Evolutionary conservation across 2,329 filamentous ascomycete genomes (phyloP).

Genomic region (Monosporascus sp.): DNA sequence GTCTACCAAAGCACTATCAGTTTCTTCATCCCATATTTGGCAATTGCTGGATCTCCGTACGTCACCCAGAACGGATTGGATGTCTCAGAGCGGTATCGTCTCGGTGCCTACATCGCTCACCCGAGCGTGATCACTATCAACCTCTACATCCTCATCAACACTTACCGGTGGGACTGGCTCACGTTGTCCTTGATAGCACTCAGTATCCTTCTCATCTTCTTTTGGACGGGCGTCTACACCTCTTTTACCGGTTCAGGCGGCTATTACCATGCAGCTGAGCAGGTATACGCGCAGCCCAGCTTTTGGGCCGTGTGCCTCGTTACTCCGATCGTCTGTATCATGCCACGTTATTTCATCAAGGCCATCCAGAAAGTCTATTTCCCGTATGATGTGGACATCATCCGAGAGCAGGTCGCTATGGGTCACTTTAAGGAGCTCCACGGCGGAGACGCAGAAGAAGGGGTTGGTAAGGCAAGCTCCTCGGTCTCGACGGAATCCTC

Average conservation of each 20-base stretch:
- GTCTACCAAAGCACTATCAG: constrained; percentile 90
- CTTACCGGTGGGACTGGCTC: constrained; percentile 97
- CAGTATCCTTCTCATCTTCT: constrained; percentile 83
- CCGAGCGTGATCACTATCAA: constrained; percentile 87
- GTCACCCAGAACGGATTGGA: constrained; percentile 68
- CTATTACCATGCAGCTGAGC: constrained; percentile 71
- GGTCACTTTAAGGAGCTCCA: constrained; percentile 74
- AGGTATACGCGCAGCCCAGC: constrained; percentile 74
- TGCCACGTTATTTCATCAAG: constrained; percentile 85
- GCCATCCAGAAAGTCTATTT: constrained; percentile 88
- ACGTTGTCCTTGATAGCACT: constrained; percentile 76
- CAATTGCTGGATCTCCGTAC: constrained; percentile 66
- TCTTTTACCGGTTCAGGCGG: constrained; percentile 41
- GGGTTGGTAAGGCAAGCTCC: constrained; percentile 31
- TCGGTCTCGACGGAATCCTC: constrained; percentile 38
- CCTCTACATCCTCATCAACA: constrained; percentile 90
- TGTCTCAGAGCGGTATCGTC: constrained; percentile 72
- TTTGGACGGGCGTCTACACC: constrained; percentile 90
- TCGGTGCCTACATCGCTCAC: constrained; percentile 83
- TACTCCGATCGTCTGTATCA: constrained; percentile 73
- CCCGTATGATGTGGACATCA: constrained; percentile 89
- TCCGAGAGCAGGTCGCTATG: constrained; percentile 82
- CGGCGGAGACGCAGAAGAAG: constrained; percentile 30
- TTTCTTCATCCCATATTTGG: constrained; percentile 87
- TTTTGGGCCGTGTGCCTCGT: constrained; percentile 86